Evolutionary conservation across 768 basidiomycete species (phyloP), one percentile per base, ranked within the genome.

Genomic region (Termitomyces sp.): DNA sequence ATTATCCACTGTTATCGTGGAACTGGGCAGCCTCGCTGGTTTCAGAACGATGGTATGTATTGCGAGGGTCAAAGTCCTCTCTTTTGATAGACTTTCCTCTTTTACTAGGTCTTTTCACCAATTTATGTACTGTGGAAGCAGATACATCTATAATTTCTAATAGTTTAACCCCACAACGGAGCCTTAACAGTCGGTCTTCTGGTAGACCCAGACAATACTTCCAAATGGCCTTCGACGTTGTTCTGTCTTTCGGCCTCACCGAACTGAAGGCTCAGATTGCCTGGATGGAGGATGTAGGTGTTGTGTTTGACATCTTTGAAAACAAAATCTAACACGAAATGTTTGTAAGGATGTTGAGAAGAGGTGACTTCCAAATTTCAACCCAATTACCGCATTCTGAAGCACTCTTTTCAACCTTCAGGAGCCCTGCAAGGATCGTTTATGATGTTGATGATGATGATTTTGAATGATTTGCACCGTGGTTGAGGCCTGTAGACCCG

Each of bases 201-300:
- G 45, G 45, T 35, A 19, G 19, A 35, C 6, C 48, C 8, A 7
- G 33, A 15, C 19, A 12, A 35, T 74, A 67, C 54, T 78, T 66
- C 54, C 50, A 64, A 28, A 58, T 76, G 31, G 61, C 69, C 5
- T 77, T 67, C 56, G 73, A 76, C 14, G 64, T 83, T 4, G 67
- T 82, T 11, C 56, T 84, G 19, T 64, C 77, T 9, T 82, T 84
- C 53, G 82, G 82, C 4, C 59, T 78, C 47, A 82, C 80, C 2
- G 82, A 83, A 58, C 62, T 82, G 57, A 75, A 73, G 56, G 81
- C 80, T 0, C 76, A 80, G 48, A 72, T 83, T 42, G 68, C 72
- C 28, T 83, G 81, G 80, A 48, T n/a, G 21, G 48, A 50, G 23
- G 15, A 23, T 17, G 48, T 37, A 37, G 19, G 21, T 50, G 19